Percentiles rank a stretch among this genome's conserved stretches.
These are phyloP conservation scores for Oryza glumipatula DNA, from an alignment of 176 grass and related monocot species.

Conservation along the genomic window DNA sequence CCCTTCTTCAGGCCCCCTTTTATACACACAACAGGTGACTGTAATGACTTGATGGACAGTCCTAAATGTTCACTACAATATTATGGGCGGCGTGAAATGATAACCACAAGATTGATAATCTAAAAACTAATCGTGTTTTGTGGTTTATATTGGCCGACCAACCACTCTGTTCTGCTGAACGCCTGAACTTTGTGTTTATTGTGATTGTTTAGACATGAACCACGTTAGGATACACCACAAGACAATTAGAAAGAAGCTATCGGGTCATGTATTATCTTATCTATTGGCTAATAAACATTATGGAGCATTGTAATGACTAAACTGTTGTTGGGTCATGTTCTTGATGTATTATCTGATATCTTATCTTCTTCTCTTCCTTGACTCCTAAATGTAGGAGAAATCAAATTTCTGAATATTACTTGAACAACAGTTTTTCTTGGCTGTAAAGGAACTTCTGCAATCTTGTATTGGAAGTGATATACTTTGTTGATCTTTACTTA, in stretches of 20 bases:
- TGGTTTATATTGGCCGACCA: conserved; percentile 66
- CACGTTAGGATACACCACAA: conserved; percentile 7
- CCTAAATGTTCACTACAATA: conserved; percentile 53
- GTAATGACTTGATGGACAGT: conserved; percentile 1
- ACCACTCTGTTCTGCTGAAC: conserved; percentile 46
- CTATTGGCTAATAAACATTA: conserved; percentile 30
- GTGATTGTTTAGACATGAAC: conserved; percentile 29
- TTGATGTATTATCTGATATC: neutral
- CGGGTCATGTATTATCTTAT: conserved; percentile 39
- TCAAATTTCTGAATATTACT: neutral
- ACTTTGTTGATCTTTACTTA: neutral
- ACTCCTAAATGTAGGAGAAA: neutral
- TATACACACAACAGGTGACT: conserved; percentile 48
- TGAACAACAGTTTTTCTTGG: neutral
- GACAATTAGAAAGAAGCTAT: conserved; percentile 16
- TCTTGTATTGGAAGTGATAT: neutral
- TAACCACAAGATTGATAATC: conserved; percentile 40
- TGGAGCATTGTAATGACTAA: neutral
- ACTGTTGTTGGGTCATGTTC: neutral
- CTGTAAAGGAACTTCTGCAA: neutral
- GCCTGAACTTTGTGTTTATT: conserved; percentile 37
- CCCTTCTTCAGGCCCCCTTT: conserved; percentile 24
- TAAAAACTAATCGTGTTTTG: conserved; percentile 25
- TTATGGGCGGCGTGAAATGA: conserved; percentile 57
- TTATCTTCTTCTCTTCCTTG: neutral